A percentile compares a stretch with the other conserved stretches of the same genome.
Evolutionary conservation across 1,284 basidiomycete species (phyloP).

Genomic region (Afroboletus lepidellus): DNA sequence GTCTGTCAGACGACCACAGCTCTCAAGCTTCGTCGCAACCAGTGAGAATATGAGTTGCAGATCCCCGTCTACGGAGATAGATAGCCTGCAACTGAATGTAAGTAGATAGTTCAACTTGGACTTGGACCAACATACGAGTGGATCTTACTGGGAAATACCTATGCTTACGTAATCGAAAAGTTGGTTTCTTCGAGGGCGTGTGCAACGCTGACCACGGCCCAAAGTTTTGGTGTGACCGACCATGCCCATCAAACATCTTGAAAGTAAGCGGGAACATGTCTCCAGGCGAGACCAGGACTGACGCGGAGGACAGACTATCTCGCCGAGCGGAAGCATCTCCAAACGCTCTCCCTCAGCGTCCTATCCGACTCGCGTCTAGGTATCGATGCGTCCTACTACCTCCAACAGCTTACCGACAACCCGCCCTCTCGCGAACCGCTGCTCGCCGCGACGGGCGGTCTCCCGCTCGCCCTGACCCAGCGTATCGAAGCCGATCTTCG

Average conservation of each 20-base stretch:
- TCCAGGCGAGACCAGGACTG: no score
- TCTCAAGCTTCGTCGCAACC: slow-evolving; percentile 5
- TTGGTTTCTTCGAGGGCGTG: slow-evolving; percentile 15
- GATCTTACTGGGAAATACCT: not conserved
- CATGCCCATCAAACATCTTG: slow-evolving; percentile 57
- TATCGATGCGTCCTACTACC: slow-evolving; percentile 94
- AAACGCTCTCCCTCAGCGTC: slow-evolving; percentile 79
- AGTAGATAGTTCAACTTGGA: not conserved
- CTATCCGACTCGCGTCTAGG: slow-evolving; percentile 93
- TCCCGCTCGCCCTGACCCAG: slow-evolving; percentile 81
- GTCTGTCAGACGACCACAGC: slow-evolving; percentile 1
- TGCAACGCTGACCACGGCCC: slow-evolving; percentile 21
- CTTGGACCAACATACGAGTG: no score
- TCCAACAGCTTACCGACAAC: slow-evolving; percentile 76
- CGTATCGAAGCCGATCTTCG: slow-evolving; percentile 93
- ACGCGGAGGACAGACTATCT: slow-evolving; percentile 82
- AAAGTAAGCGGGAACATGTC: slow-evolving; percentile 44
- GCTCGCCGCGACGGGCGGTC: slow-evolving; percentile 90
- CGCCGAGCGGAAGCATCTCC: slow-evolving; percentile 82
- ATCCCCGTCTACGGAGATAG: slow-evolving; percentile 1
- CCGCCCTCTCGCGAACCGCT: slow-evolving; percentile 84
- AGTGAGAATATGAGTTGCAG: not conserved
- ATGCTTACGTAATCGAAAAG: slow-evolving; percentile 29
- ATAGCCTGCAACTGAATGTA: not conserved
- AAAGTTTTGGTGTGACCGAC: slow-evolving; percentile 11